phyloP scores from a whole-genome alignment of 768 basidiomycete species.

The Termitomyces bulborhizus region DNA sequence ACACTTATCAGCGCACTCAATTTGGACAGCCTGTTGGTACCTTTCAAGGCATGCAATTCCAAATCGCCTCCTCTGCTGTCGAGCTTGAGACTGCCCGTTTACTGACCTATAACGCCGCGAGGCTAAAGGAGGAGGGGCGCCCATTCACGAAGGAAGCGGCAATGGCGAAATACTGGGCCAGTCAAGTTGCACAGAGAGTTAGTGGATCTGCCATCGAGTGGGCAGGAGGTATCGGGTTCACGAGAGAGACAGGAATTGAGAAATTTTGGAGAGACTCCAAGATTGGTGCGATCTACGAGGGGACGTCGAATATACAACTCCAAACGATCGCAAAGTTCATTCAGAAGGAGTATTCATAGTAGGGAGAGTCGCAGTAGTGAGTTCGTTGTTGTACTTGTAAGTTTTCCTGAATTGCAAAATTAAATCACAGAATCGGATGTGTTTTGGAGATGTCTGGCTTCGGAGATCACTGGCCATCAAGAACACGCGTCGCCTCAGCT shows the following conservation, averaged over 20 bases:
- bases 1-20: slow-evolving; percentile 90
- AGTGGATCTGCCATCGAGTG: slow-evolving; percentile 91
- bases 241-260: slow-evolving; percentile 91
- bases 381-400: too few relatives aligned
- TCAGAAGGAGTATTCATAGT: slow-evolving; percentile 79
- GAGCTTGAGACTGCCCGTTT: slow-evolving; percentile 89
- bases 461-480: too few relatives aligned
- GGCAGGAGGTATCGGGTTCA: slow-evolving; percentile 92
- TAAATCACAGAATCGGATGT: too few relatives aligned
- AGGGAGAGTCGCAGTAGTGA: neutral
- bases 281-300: slow-evolving; percentile 91
- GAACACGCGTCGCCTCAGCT: neutral
- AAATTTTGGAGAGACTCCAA: slow-evolving; percentile 97
- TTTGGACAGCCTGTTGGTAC: slow-evolving; percentile 92
- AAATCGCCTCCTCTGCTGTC: slow-evolving; percentile 85
- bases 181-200: slow-evolving; percentile 84
- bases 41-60: slow-evolving; percentile 95
- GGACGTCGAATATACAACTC: slow-evolving; percentile 97
- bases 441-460: neutral
- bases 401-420: too few relatives aligned
- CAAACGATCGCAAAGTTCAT: slow-evolving; percentile 93
- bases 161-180: slow-evolving; percentile 95
- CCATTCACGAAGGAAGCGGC: slow-evolving; percentile 91
- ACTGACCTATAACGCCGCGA: slow-evolving; percentile 93
- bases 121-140: slow-evolving; percentile 87